Conservation (phyloP, 108 stramenopile species). For the Epipyxis sp. region DNA sequence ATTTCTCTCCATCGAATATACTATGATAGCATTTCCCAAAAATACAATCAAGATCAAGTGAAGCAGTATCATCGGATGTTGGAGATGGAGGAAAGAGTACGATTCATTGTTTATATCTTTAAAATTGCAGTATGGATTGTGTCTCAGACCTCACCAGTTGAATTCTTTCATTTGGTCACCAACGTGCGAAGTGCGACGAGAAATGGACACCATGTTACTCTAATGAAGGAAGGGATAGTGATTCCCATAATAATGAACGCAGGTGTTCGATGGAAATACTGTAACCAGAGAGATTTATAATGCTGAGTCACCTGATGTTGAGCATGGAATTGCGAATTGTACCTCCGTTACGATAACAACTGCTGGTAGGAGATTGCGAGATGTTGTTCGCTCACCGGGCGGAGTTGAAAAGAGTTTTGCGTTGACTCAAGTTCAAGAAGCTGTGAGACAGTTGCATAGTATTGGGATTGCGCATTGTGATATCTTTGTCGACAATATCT, state of each 20-base stretch:
- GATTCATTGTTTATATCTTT: conserved; percentile 13
- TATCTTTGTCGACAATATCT: conserved; percentile 24
- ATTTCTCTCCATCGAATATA: neutral
- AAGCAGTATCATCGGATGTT: conserved; percentile 17
- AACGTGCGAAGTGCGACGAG: neutral
- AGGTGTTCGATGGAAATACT: neutral
- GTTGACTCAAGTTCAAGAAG: conserved; percentile 16
- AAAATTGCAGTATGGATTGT: conserved; percentile 14
- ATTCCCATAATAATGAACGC: neutral
- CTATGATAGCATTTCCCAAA: conserved; percentile 21
- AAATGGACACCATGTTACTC: conserved; percentile 25
- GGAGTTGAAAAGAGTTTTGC: conserved; percentile 13
- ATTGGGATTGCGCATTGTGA: conserved; percentile 24
- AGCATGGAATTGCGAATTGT: conserved; percentile 26
- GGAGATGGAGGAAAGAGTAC: neutral
- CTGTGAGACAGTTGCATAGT: neutral
- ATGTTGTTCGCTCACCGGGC: conserved; percentile 14
- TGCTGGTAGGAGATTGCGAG: conserved; percentile 18
- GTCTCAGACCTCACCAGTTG: conserved; percentile 6
- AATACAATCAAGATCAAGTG: no score
- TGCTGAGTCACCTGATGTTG: neutral
- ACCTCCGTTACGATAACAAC: conserved; percentile 1
- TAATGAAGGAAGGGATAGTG: conserved; percentile 13
- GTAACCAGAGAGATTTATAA: conserved; percentile 4
- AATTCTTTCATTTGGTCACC: conserved; percentile 17